Conservation (phyloP, 441 rosid genomes). For the Corymbia calophylla region DNA sequence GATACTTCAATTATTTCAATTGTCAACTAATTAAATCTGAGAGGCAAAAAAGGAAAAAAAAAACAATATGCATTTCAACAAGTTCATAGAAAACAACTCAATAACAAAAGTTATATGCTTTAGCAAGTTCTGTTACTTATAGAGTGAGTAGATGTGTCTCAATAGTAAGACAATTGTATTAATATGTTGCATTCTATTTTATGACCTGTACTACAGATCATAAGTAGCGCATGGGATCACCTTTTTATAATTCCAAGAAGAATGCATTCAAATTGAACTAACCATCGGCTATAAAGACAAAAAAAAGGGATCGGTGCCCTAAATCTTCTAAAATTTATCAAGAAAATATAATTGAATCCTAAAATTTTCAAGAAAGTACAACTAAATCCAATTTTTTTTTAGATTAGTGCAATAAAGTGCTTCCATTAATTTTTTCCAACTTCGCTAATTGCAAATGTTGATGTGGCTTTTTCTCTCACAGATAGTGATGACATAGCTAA, state of each 20-base stretch:
- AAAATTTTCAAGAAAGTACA: no score
- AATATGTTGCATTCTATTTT: no score
- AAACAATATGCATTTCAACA: fast-evolving
- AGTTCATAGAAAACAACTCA: fast-evolving
- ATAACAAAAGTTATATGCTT: fast-evolving
- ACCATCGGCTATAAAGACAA: no score
- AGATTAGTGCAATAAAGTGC: fast-evolving
- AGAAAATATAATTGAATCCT: fast-evolving
- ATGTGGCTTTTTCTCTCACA: fast-evolving
- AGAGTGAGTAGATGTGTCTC: no score
- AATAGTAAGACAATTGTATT: fast-evolving
- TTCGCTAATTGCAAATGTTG: fast-evolving
- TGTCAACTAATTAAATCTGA: fast-evolving
- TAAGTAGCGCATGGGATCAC: no score
- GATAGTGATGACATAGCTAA: fast-evolving
- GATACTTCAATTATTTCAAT: background rate
- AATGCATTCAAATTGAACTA: no score
- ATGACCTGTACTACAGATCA: no score
- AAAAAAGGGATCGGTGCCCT: no score
- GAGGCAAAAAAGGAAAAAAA: fast-evolving
- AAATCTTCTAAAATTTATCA: fast-evolving
- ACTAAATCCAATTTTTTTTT: no score
- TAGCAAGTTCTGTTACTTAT: fast-evolving
- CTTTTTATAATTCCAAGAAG: no score
- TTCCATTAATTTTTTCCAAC: no score